Percentiles rank a stretch among this genome's conserved stretches.
These are phyloP conservation scores for Xylariaceae sp. DNA, from an alignment of 2,329 filamentous ascomycete species.

Conservation along the genomic window DNA sequence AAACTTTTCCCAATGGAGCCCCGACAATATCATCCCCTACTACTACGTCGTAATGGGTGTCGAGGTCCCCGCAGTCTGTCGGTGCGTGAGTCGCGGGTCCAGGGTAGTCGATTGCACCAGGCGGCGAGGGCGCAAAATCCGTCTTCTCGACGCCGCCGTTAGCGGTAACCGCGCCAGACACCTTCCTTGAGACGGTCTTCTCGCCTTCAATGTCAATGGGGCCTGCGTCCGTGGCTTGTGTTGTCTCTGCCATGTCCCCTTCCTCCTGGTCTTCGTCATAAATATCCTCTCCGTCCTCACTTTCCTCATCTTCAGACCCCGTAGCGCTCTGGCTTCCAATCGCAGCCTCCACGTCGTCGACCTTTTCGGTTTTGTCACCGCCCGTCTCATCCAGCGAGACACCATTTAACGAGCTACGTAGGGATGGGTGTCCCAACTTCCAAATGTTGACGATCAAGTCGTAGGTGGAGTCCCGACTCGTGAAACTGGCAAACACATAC, in stretches of 20 bases:
- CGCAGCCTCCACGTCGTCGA: constrained; percentile 54
- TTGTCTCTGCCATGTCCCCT: constrained; percentile 53
- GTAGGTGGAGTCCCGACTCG: constrained; percentile 93
- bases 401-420: constrained; percentile 90
- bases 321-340: constrained; percentile 57
- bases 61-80: constrained; percentile 81
- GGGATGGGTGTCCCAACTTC: constrained; percentile 91
- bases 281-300: constrained; percentile 73
- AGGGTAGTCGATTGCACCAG: constrained; percentile 69
- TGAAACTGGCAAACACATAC: constrained; percentile 93
- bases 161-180: constrained; percentile 59
- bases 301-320: constrained; percentile 60
- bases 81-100: constrained; percentile 80
- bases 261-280: constrained; percentile 81
- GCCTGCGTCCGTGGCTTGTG: constrained; percentile 44
- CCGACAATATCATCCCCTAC: constrained; percentile 84
- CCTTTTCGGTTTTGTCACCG: constrained; percentile 90
- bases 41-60: constrained; percentile 80
- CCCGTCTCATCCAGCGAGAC: constrained; percentile 79
- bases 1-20: constrained; percentile 90
- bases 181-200: constrained; percentile 69
- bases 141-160: constrained; percentile 56
- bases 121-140: constrained; percentile 48
- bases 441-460: constrained; percentile 97
- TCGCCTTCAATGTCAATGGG: constrained; percentile 60